Evolutionary conservation across 176 grass and related monocot species (phyloP).

Genomic region (Oryza nivara): DNA sequence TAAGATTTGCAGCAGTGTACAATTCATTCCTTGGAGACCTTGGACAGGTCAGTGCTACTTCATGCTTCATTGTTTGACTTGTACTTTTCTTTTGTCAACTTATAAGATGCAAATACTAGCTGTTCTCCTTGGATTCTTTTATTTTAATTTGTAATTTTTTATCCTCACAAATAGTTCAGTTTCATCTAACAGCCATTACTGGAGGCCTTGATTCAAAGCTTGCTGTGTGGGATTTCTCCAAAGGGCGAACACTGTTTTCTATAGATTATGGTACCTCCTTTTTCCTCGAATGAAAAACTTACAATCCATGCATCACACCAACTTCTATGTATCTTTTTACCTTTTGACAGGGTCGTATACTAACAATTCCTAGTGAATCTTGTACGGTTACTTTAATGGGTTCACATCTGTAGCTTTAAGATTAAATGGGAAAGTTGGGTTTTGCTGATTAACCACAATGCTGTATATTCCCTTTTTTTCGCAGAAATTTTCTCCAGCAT

Average conservation of each 20-base stretch:
- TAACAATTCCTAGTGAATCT: slow-evolving; percentile 24
- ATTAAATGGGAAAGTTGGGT: background rate
- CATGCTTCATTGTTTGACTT: slow-evolving; percentile 23
- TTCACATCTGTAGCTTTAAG: slow-evolving; percentile 23
- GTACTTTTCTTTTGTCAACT: slow-evolving; percentile 6
- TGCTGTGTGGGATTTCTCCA: slow-evolving; percentile 91
- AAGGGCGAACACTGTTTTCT: slow-evolving; percentile 64
- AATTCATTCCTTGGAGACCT: slow-evolving; percentile 93
- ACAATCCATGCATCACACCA: slow-evolving; percentile 13
- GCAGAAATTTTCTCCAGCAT: background rate
- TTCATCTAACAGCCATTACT: slow-evolving; percentile 65
- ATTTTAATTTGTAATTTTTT: background rate
- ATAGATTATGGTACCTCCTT: slow-evolving; percentile 83
- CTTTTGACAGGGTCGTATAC: slow-evolving; percentile 18
- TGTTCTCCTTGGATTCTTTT: background rate
- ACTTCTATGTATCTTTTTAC: background rate
- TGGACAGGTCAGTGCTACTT: slow-evolving; percentile 69
- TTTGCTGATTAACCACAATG: slow-evolving; percentile 6
- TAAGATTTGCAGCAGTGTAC: slow-evolving; percentile 88
- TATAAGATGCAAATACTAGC: slow-evolving; percentile 20
- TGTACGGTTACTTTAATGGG: slow-evolving; percentile 22
- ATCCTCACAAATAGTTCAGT: slow-evolving; percentile 12
- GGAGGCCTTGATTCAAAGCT: slow-evolving; percentile 89
- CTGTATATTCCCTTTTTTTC: background rate
- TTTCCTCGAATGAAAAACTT: slow-evolving; percentile 14